Conservation (phyloP, 169 alveolate genomes). For the Cryptosporidium viatorum region DNA sequence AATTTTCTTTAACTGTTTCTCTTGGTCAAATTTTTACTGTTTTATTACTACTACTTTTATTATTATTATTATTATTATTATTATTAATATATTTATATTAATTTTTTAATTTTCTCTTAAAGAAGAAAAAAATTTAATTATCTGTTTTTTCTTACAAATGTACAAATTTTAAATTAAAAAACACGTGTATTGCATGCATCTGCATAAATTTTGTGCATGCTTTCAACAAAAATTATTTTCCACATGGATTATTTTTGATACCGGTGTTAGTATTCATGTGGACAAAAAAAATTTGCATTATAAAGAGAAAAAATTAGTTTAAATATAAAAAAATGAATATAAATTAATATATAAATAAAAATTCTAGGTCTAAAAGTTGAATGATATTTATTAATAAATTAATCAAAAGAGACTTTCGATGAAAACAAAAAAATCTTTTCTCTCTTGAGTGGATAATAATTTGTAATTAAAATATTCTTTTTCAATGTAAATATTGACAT, state of each 20-base stretch:
- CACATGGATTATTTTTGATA: slow-evolving; percentile 46
- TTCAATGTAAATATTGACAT: slow-evolving; percentile 25
- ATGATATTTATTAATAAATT: background rate
- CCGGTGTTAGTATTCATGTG: slow-evolving; percentile 43
- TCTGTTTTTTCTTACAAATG: background rate
- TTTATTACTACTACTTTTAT: background rate
- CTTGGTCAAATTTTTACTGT: background rate
- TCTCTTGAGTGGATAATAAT: background rate
- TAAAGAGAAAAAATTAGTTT: background rate
- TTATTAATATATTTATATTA: background rate
- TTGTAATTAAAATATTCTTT: background rate
- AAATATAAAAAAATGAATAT: background rate
- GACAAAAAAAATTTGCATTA: slow-evolving; percentile 9
- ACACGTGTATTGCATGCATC: slow-evolving; percentile 56
- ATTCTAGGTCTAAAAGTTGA: background rate
- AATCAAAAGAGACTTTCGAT: background rate
- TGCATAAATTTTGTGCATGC: slow-evolving; percentile 23
- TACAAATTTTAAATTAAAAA: background rate
- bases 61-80: background rate
- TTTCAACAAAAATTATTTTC: slow-evolving; percentile 1
- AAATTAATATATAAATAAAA: background rate
- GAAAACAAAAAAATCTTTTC: background rate
- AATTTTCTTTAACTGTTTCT: background rate
- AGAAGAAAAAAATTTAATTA: slow-evolving; percentile 11
- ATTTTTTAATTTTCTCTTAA: background rate